Evolutionary conservation across 176 grass and related monocot genomes (phyloP), one percentile per base, ranked within the genome.

Genomic region (Avena atlantica): DNA sequence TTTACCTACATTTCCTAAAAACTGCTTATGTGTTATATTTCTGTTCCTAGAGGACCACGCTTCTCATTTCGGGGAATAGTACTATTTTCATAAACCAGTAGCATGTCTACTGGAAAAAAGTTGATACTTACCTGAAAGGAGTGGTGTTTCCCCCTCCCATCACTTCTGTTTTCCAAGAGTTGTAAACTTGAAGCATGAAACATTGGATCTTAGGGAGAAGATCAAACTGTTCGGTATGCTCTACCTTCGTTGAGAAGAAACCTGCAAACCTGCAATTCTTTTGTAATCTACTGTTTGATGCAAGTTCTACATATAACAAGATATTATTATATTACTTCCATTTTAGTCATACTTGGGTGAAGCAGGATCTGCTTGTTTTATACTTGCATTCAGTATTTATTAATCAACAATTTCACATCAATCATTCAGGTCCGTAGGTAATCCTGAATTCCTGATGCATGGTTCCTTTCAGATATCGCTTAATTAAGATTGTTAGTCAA

Each of bases 151-250:
- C n/a, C 42, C 5, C 5, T 21, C 37, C n/a, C 20, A 8, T 62
- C 83, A 84, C 49, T 84, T 78, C 74, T 91, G 89, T 60, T 87
- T 94, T 37, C 20, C 8, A 23, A 11, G 20, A 61, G 59, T 3
- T 61, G n/a, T 61, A 83, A 4, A 93, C 85, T 81, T 96, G 64
- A 62, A 71, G n/a, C 19, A 62, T 20, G 60, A 50, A 72, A 63
- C 5, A 36, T 55, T 70, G 1, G 7, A 36, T 36, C 10, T 53
- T 64, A 64, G 7, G 65, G 34, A 71, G 37, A 83, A 71, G 27
- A 57, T 44, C 25, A 68, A 82, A 7, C 13, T 10, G 19, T 19
- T 10, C 47, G 17, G 3, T 19, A 64, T 81, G 85, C 25, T 74
- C 5, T 59, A 73, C 51, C 23, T 51, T 24, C 8, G 13, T 53